A percentile compares a stretch with the other conserved stretches of the same genome.
Conservation (phyloP, 768 basidiomycete genomes). For the Mycena floridula region DNA sequence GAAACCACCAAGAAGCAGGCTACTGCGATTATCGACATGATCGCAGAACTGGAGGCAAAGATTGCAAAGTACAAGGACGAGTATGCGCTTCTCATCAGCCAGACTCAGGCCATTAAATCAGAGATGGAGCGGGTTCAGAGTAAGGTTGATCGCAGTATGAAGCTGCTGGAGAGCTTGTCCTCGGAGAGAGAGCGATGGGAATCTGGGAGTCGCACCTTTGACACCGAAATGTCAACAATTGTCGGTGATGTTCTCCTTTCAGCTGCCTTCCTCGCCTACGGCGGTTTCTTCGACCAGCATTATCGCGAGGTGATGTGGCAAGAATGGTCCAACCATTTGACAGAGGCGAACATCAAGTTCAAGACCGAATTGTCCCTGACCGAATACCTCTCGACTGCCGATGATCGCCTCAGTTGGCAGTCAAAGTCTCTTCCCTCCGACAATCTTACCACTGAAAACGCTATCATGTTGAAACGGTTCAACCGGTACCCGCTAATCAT, state of each 20-base stretch:
- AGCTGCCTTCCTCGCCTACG: slow-evolving; percentile 94
- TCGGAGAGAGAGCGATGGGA: slow-evolving; percentile 96
- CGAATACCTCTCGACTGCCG: slow-evolving; percentile 95
- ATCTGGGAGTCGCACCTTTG: slow-evolving; percentile 89
- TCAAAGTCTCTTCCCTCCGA: slow-evolving; percentile 94
- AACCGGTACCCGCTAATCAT: slow-evolving; percentile 97
- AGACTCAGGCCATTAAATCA: slow-evolving; percentile 92
- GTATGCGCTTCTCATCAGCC: slow-evolving; percentile 93
- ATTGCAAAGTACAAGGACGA: slow-evolving; percentile 95
- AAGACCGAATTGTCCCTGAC: slow-evolving; percentile 89
- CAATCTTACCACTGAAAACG: slow-evolving; percentile 94
- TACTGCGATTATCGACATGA: slow-evolving; percentile 82
- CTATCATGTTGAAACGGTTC: slow-evolving; percentile 99
- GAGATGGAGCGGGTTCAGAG: slow-evolving; percentile 98
- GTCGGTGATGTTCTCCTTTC: slow-evolving; percentile 95
- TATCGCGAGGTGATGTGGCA: slow-evolving; percentile 98
- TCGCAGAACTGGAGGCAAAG: slow-evolving; percentile 86
- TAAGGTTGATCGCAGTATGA: slow-evolving; percentile 97
- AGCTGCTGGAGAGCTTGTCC: slow-evolving; percentile 85
- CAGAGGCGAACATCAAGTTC: slow-evolving; percentile 86
- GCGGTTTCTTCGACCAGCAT: slow-evolving; percentile 97
- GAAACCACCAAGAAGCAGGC: slow-evolving; percentile 96
- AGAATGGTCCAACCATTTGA: slow-evolving; percentile 85
- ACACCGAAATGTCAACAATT: slow-evolving; percentile 97
- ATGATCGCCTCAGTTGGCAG: slow-evolving; percentile 94